Base-by-base conservation (phyloP, 129 eudicot genomes). In the Deinandra increscens region DNA sequence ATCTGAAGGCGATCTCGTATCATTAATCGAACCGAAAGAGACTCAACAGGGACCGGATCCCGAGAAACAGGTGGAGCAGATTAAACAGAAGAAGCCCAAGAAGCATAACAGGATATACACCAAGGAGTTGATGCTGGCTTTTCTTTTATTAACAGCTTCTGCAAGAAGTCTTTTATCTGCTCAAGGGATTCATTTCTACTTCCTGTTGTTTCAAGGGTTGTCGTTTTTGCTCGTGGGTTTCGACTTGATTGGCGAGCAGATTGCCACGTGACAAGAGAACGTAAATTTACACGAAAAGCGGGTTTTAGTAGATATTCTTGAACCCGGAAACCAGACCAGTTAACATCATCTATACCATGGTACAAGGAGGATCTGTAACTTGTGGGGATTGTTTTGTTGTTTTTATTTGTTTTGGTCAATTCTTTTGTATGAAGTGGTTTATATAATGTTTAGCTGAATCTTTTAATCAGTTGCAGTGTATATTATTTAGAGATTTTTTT, bases 201-300 rank as follows among this genome's bases (percentile, higher is more conserved):
- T 91, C 94, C 74, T 91, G 80, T 88, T 91, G 22, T 91, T 91
- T 69, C 97, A 91, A 77, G 97, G 97, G 7, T 12, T 88, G 3
- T 91, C 97, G 15, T 91, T 91, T 80, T 80, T 91, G 71, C 87
- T 91, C 38, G 97, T 91, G 59, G 97, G 97, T n/a, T 82, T 91
- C 17, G 97, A 91, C 71, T 83, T 91, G 76, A 91, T 91, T 9
- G 97, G 97, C 13, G 96, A 91, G 85, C 97, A 91, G 79, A 84
- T 91, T 13, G 90, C 83, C 45, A 75, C 63, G 38, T 46, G 50
- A 60, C 61, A 43, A 2, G 22, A 37, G 26, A 45, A 2, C 8
- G 0, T 43, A 43, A 22, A n/a, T 58, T 36, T 71, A 71, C 75
- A 71, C 59, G 67, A 23, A 70, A 12, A 45, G 7, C 22, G 75